Evolutionary conservation across 2,329 filamentous ascomycete species (phyloP), one percentile per base, ranked within the genome.

Genomic region (Hymenoscyphus repandus): DNA sequence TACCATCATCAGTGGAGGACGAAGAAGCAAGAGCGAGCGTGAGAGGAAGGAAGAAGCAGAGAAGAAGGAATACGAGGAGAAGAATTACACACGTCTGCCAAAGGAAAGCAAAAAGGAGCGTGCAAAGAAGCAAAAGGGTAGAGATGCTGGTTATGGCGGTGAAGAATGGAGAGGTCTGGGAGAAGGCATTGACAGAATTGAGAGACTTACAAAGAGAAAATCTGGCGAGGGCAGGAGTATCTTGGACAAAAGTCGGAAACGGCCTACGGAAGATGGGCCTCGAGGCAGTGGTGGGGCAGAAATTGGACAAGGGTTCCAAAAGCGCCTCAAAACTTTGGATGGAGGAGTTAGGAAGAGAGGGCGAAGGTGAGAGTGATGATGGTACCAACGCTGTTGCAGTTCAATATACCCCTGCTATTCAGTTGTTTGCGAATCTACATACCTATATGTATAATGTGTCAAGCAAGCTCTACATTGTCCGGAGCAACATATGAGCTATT

Each of bases 101-200:
- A 85, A 83, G 62, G 81, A 88, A 68, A 88, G 83, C 71, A 97
- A 96, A 77, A 96, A 95, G 72, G 90, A 96, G 5, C 78, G 82
- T 43, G 85, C 87, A 73, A 82, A 79, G 67, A 76, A 79, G 66
- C 72, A 73, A 30, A 73, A 68, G 2, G 69, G 66, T 39, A 65
- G 64, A 50, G 70, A 74, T 66, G 72, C 62, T 70, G 83, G 76
- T 69, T 96, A 88, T 71, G 92, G 92, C 55, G 93, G 93, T 46
- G 93, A 97, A 70, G 93, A 97, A 66, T 97, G 90, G 89, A 81
- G 85, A 57, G 84, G 86, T 22, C 73, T 99, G 40, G 89, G 88
- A 50, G 85, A 91, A 66, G 90, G 90, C 6, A 80, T 91, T 46
- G 89, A 96, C 70, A 79, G 92, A 40, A 96, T 96, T 69, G 86